phyloP scores from a whole-genome alignment of 169 alveolate genomes.

The Plasmodium yoelii region DNA sequence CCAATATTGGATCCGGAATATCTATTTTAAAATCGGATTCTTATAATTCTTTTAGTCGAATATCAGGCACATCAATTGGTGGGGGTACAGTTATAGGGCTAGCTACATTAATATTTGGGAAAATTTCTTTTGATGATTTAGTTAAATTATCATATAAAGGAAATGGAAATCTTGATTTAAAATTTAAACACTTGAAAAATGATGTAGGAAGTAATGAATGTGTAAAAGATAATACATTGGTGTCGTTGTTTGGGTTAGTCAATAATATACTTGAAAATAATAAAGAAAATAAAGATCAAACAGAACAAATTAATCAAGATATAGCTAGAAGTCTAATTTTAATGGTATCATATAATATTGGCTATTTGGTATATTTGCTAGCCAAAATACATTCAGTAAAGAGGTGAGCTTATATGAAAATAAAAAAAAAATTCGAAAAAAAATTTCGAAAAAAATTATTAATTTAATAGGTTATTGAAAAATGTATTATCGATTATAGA shows the following conservation, averaged over 20 bases:
- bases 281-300: not conserved
- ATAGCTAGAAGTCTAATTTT: constrained; percentile 88
- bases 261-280: constrained; percentile 45
- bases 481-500: too few relatives aligned
- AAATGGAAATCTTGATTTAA: constrained; percentile 79
- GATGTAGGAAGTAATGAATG: constrained; percentile 81
- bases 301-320: constrained; percentile 84
- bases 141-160: constrained; percentile 87
- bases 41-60: constrained; percentile 1
- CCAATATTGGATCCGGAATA: constrained; percentile 94
- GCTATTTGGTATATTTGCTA: constrained; percentile 89
- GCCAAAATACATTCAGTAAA: constrained; percentile 87
- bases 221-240: constrained; percentile 84
- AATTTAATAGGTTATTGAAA: too few relatives aligned
- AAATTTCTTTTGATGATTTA: constrained; percentile 88
- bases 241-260: constrained; percentile 86
- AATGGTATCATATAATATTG: constrained; percentile 91
- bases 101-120: constrained; percentile 86
- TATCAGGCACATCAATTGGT: constrained; percentile 94
- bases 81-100: constrained; percentile 94
- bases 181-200: constrained; percentile 78
- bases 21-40: constrained; percentile 88
- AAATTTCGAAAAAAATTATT: not conserved
- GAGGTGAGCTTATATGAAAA: constrained; percentile 51
- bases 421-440: not conserved